Evolutionary conservation across 179 eudicot genomes (phyloP).

Genomic region (Beta macrorhiza): DNA sequence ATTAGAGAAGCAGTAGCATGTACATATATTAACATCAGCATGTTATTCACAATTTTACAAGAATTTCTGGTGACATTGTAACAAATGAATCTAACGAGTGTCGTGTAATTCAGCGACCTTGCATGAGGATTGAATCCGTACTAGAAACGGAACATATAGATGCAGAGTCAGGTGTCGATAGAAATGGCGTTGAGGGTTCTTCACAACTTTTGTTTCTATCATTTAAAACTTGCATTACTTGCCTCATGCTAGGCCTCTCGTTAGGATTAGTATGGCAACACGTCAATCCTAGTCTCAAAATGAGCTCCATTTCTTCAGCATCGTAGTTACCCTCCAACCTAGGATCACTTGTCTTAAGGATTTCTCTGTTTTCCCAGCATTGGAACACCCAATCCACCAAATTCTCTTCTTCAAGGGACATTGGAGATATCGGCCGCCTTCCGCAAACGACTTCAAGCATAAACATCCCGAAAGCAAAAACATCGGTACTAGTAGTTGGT

Average conservation of each 20-base stretch:
- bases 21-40: neutral
- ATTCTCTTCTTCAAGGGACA: conserved; percentile 14
- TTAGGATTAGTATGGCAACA: conserved; percentile 11
- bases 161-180: neutral
- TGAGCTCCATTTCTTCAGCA: conserved; percentile 9
- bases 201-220: neutral
- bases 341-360: conserved; percentile 18
- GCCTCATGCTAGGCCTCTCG: conserved; percentile 26
- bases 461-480: conserved; percentile 31
- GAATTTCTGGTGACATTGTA: neutral
- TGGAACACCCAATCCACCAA: conserved; percentile 22
- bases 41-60: neutral
- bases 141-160: conserved; percentile 16
- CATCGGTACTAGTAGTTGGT: conserved; percentile 30
- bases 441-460: conserved; percentile 31
- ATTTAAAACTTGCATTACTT: conserved; percentile 15
- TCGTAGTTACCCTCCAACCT: conserved; percentile 11
- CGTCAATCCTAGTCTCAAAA: conserved; percentile 19
- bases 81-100: neutral
- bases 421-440: conserved; percentile 17
- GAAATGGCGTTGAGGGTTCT: neutral
- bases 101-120: conserved; percentile 6
- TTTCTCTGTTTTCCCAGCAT: conserved; percentile 12
- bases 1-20: neutral
- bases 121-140: conserved; percentile 10